phyloP scores from a whole-genome alignment of 345 rosid genomes.

The Eutrema japonicum region DNA sequence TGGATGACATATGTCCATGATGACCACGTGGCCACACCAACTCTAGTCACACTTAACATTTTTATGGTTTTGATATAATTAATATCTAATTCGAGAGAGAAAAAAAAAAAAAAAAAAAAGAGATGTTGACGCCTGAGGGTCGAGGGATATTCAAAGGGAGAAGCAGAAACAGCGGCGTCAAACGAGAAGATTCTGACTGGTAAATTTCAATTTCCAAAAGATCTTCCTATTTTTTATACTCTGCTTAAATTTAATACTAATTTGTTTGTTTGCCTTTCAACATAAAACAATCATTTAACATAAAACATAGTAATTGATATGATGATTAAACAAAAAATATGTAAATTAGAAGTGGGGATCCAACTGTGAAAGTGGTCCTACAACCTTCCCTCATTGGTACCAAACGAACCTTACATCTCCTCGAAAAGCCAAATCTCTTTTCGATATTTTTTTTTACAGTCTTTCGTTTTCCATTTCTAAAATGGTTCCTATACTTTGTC shows the following conservation, averaged over 20 bases:
- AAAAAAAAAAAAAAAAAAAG: too few relatives aligned
- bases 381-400: slow-evolving; percentile 33
- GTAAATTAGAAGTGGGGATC: slow-evolving; percentile 1
- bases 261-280: neutral
- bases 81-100: neutral
- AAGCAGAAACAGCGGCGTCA: slow-evolving; percentile 43
- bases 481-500: slow-evolving; percentile 36
- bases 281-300: neutral
- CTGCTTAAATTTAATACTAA: neutral
- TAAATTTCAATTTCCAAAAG: slow-evolving; percentile 42
- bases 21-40: neutral
- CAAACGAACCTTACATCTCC: slow-evolving; percentile 34
- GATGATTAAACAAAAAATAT: neutral
- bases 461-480: slow-evolving; percentile 19
- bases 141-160: slow-evolving; percentile 28
- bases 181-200: slow-evolving; percentile 41
- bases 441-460: neutral
- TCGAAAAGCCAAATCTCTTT: slow-evolving; percentile 42
- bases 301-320: neutral
- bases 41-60: neutral
- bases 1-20: neutral
- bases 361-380: slow-evolving; percentile 32
- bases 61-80: neutral
- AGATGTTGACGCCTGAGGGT: neutral
- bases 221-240: slow-evolving; percentile 30